A percentile compares a stretch with the other conserved stretches of the same genome.
Evolutionary conservation across 1,284 basidiomycete genomes (phyloP).

Genomic region (Macrocystidia cucumis): DNA sequence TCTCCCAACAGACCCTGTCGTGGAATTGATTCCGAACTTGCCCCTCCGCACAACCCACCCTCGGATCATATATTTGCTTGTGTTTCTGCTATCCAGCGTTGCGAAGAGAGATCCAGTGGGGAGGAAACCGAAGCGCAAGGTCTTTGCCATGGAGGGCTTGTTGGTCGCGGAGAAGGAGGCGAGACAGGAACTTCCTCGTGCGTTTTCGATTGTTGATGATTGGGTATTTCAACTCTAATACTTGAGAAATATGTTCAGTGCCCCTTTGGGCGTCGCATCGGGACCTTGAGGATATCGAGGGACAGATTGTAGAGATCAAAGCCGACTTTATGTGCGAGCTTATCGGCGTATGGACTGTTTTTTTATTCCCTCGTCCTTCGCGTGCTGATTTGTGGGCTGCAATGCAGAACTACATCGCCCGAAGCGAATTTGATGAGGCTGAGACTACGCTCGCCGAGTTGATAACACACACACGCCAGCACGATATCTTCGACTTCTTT

Average conservation of each 20-base stretch:
- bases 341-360: constrained; percentile 35
- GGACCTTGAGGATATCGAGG: constrained; percentile 42
- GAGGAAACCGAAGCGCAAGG: constrained; percentile 59
- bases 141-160: constrained; percentile 63
- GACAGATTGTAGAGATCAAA: constrained; percentile 49
- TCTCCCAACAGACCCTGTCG: constrained; percentile 18
- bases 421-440: constrained; percentile 59
- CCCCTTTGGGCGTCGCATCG: constrained; percentile 42
- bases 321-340: constrained; percentile 67
- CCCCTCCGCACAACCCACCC: constrained; percentile 59
- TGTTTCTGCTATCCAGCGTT: constrained; percentile 55
- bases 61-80: constrained; percentile 50
- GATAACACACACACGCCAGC: constrained; percentile 54
- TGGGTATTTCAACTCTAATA: background rate
- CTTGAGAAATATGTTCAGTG: constrained; percentile 17
- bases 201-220: constrained; percentile 1
- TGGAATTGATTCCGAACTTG: constrained; percentile 33
- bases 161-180: constrained; percentile 39
- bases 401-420: constrained; percentile 48
- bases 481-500: constrained; percentile 46
- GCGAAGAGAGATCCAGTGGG: constrained; percentile 68
- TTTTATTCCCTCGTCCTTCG: constrained; percentile 1
- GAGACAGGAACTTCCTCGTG: constrained; percentile 24
- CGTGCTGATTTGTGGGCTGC: background rate
- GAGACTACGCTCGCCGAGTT: constrained; percentile 36